Base-by-base conservation (phyloP, 2,329 filamentous ascomycete genomes). In the Ophiosphaerella herpotricha region DNA sequence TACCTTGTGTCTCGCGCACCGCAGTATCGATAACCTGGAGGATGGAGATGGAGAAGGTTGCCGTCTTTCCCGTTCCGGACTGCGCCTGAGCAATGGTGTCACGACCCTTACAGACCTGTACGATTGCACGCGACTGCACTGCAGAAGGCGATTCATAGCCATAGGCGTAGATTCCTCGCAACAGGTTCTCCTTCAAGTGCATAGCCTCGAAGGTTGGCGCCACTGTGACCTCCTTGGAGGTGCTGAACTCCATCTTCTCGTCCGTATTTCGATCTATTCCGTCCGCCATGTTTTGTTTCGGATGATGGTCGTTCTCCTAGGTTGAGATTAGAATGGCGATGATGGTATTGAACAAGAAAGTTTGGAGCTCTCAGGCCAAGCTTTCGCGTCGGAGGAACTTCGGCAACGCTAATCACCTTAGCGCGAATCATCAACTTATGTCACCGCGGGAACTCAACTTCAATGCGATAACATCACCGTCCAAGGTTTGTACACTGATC, bases 61-160 rank as follows among this genome's bases (percentile, higher is more conserved):
- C 92, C 3, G 92, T 97, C 81, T 97, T 97, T 80, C 92, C 92
- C 45, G 92, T 97, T 76, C 92, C 92, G 39, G 93, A 97, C 76
- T 97, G 94, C 16, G 94, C 94, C 74, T 99, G 94, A 14, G 94
- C 94, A 71, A 99, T 99, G 56, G 94, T 97, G 75, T 99, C 94
- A 77, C 94, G 91, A 60, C 94, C 94, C 78, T 97, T 97, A 85
- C 94, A 99, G 70, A 99, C 90, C 78, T 97, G 94, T 42, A 99
- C 94, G 70, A 99, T 99, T 45, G 94, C 94, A 71, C 94, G 90
- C 61, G 93, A 97, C 79, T 99, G 94, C 14, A 99, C 93, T 12
- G 94, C 94, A 0, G 94, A 99, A 11, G 94, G 94, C 2, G 94
- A 97, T 74, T 99, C 94, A 77, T 97, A 99, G 59, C 94, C 94